These are phyloP conservation scores for Ophiocordyceps unilateralis DNA, from an alignment of 2,329 filamentous ascomycete genomes.

Conservation along the genomic window DNA sequence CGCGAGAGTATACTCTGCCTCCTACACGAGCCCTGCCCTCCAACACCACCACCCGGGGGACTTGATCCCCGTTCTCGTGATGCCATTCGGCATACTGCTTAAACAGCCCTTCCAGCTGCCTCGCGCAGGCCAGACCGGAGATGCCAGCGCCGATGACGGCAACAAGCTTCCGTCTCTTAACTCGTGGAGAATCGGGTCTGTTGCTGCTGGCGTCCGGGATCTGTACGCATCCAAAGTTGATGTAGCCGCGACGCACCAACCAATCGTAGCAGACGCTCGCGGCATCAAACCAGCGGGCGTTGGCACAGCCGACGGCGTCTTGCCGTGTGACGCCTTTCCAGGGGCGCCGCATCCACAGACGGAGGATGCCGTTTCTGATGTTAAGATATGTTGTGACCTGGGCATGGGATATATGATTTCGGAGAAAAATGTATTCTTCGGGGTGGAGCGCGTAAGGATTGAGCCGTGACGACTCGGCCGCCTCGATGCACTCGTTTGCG, in stretches of 20 bases:
- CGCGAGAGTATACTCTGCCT: slow-evolving; percentile 78
- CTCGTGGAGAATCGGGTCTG: slow-evolving; percentile 17
- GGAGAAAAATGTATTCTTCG: slow-evolving; percentile 66
- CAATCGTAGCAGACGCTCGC: slow-evolving; percentile 84
- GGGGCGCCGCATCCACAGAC: slow-evolving; percentile 78
- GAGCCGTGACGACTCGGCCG: slow-evolving; percentile 75
- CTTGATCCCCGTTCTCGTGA: slow-evolving; percentile 43
- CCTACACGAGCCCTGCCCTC: slow-evolving; percentile 81
- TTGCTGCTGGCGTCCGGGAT: slow-evolving; percentile 28
- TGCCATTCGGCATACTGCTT: slow-evolving; percentile 59
- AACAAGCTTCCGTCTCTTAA: slow-evolving; percentile 49
- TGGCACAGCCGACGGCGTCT: slow-evolving; percentile 82
- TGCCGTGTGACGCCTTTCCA: slow-evolving; percentile 64
- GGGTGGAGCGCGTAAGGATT: slow-evolving; percentile 79
- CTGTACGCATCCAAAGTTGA: slow-evolving; percentile 88
- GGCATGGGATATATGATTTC: slow-evolving; percentile 64
- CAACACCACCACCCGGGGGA: slow-evolving; percentile 61
- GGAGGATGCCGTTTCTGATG: slow-evolving; percentile 83
- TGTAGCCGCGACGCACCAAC: slow-evolving; percentile 79
- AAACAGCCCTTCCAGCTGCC: slow-evolving; percentile 78
- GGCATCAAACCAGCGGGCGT: slow-evolving; percentile 74
- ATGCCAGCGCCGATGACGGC: slow-evolving; percentile 88
- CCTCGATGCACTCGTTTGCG: slow-evolving; percentile 77
- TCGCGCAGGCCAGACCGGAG: slow-evolving; percentile 77
- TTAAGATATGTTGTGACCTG: slow-evolving; percentile 95